These are phyloP conservation scores for Raphanus sativus DNA, from an alignment of 345 rosid species.

Conservation along the genomic window DNA sequence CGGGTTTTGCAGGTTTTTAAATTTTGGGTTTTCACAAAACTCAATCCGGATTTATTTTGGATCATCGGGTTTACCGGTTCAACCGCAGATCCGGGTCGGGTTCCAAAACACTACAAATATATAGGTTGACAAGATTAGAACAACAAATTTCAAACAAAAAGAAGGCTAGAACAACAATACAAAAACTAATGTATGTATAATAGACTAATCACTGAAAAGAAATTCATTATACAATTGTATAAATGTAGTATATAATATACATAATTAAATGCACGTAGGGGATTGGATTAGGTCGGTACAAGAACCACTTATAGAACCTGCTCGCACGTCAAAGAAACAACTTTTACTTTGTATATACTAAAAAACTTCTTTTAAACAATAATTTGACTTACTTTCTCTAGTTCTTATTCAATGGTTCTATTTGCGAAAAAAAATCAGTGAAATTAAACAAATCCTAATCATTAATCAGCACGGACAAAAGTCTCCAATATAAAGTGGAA, in stretches of 20 bases:
- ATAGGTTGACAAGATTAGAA: neutral
- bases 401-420: neutral
- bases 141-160: neutral
- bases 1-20: too few relatives aligned
- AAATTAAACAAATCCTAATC: constrained; percentile 29
- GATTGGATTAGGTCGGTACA: constrained; percentile 29
- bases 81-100: too few relatives aligned
- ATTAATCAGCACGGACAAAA: constrained; percentile 23
- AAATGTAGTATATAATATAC: neutral
- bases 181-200: neutral
- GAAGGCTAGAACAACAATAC: neutral
- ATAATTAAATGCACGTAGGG: constrained; percentile 30
- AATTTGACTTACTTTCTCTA: constrained; percentile 28
- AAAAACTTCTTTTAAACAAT: constrained; percentile 24
- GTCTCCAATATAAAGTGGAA: constrained; percentile 17
- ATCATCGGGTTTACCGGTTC: too few relatives aligned
- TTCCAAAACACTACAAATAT: neutral
- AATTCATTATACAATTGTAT: neutral
- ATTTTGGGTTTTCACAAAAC: too few relatives aligned
- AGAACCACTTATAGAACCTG: constrained; percentile 22
- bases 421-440: constrained; percentile 2
- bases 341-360: constrained; percentile 10
- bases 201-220: neutral
- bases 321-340: constrained; percentile 30
- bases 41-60: too few relatives aligned